Evolutionary conservation across 2,329 filamentous ascomycete genomes (phyloP).

Genomic region (Lasiodiplodia theobromae): DNA sequence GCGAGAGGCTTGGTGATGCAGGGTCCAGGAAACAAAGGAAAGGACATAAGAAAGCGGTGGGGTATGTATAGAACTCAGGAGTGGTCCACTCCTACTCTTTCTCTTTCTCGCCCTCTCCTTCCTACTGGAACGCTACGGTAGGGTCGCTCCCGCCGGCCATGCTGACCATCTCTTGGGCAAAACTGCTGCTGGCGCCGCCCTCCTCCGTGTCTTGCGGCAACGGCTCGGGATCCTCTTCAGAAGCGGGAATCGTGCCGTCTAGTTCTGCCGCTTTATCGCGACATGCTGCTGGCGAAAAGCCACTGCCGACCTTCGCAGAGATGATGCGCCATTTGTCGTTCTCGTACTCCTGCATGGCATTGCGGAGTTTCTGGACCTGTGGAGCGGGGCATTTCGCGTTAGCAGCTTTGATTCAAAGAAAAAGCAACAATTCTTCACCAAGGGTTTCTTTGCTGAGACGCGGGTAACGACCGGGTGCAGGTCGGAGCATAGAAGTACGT

Average conservation of each 20-base stretch:
- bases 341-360: conserved; percentile 82
- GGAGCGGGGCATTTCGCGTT: neutral
- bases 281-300: conserved; percentile 87
- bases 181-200: conserved; percentile 18
- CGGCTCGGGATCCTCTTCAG: conserved; percentile 23
- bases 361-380: conserved; percentile 79
- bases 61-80: neutral
- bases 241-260: conserved; percentile 15
- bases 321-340: conserved; percentile 94
- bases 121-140: conserved; percentile 23
- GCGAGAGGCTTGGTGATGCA: neutral
- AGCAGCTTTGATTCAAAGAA: neutral
- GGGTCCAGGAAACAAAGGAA: conserved; percentile 1
- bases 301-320: conserved; percentile 86
- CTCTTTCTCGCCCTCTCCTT: neutral
- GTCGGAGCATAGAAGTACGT: conserved; percentile 47
- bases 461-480: no score
- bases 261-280: conserved; percentile 79
- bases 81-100: neutral
- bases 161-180: conserved; percentile 26
- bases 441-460: neutral
- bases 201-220: conserved; percentile 26
- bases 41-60: conserved; percentile 19
- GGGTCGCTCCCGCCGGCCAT: conserved; percentile 24
- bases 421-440: neutral